Percentiles rank a stretch among this genome's conserved stretches.
Conservation (phyloP, 257 asterid genomes). For the Salvia splendens region DNA sequence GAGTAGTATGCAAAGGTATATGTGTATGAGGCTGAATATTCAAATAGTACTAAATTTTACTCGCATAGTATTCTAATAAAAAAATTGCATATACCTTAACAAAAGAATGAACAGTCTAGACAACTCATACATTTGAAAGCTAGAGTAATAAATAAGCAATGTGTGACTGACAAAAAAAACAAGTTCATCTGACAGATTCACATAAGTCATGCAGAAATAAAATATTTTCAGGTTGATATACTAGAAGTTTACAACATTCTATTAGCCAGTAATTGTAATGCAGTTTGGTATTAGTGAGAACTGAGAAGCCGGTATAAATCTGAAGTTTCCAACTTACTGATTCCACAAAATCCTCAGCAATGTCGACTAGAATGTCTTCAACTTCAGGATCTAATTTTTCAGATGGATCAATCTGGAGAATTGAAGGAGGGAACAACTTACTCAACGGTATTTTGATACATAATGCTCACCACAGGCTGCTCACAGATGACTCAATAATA, state of each 20-base stretch:
- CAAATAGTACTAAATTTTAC: too few species aligned
- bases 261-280: conserved; percentile 6
- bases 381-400: conserved; percentile 83
- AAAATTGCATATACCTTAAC: too few species aligned
- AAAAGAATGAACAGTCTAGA: too few species aligned
- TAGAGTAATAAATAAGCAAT: background rate
- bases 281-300: background rate
- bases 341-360: conserved; percentile 94
- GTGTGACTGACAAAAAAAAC: background rate
- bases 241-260: background rate
- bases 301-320: background rate
- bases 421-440: conserved; percentile 28
- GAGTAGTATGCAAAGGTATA: background rate
- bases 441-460: background rate
- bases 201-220: conserved; percentile 14
- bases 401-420: conserved; percentile 78
- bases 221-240: background rate
- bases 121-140: background rate
- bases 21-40: too few species aligned
- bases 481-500: conserved; percentile 12
- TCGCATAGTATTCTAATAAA: too few species aligned
- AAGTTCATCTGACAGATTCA: background rate
- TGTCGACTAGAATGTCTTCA: conserved; percentile 80
- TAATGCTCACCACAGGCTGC: background rate
- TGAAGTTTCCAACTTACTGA: conserved; percentile 62